These are phyloP conservation scores for Mucor lusitanicus DNA, from an alignment of 371 early-diverging fungal genomes.

Conservation along the genomic window DNA sequence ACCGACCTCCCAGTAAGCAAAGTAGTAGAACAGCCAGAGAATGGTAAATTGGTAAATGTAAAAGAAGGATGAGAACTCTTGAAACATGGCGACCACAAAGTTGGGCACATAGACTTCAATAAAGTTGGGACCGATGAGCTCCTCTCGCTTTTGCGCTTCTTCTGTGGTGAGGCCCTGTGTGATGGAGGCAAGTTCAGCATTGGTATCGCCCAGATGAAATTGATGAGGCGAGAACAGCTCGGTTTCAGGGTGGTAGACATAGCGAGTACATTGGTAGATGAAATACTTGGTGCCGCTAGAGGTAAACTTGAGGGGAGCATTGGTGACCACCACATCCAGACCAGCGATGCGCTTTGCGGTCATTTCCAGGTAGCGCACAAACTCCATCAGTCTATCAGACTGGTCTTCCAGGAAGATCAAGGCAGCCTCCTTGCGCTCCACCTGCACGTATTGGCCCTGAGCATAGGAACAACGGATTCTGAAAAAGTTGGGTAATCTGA, in stretches of 20 bases:
- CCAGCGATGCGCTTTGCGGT: constrained; percentile 27
- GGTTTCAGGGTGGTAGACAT: constrained; percentile 28
- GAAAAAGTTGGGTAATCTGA: constrained; percentile 65
- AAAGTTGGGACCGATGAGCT: constrained; percentile 73
- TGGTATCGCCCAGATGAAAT: constrained; percentile 59
- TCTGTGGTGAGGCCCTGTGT: constrained; percentile 51
- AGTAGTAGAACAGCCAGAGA: constrained; percentile 76
- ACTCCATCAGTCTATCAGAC: constrained; percentile 4
- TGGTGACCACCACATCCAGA: constrained; percentile 42
- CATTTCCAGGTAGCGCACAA: constrained; percentile 26
- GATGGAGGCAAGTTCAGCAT: constrained; percentile 42
- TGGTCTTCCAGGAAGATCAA: constrained; percentile 19
- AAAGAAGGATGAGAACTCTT: constrained; percentile 75
- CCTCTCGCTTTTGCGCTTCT: constrained; percentile 61
- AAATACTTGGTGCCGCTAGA: constrained; percentile 63
- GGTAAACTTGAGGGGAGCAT: constrained; percentile 49
- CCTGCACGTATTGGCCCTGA: constrained; percentile 65
- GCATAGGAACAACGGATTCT: constrained; percentile 55
- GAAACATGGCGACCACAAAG: constrained; percentile 52
- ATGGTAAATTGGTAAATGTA: constrained; percentile 80
- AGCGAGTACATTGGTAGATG: constrained; percentile 78
- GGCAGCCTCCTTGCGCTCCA: constrained; percentile 57
- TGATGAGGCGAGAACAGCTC: constrained; percentile 58
- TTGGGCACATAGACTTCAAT: constrained; percentile 66
- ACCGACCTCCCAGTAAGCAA: constrained; percentile 76